Percentiles rank a stretch among this genome's conserved stretches.
phyloP scores from a whole-genome alignment of 129 eudicot genomes.

The Flaveria sonorensis region DNA sequence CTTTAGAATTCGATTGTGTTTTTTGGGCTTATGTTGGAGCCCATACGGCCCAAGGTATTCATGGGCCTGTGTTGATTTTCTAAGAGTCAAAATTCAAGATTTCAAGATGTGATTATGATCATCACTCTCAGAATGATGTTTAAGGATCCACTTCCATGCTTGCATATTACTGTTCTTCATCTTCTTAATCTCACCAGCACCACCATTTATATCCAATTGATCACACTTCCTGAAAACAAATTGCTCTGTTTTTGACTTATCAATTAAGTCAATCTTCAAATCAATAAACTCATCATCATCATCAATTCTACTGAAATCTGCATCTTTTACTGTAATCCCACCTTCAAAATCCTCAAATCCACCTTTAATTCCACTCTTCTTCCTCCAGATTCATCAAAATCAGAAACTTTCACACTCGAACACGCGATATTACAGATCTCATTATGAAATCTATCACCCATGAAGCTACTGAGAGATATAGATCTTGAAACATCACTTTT shows the following conservation, averaged over 20 bases:
- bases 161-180: constrained; percentile 47
- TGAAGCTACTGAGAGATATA: constrained; percentile 77
- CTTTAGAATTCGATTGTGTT: not conserved
- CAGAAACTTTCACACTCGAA: constrained; percentile 68
- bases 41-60: not conserved
- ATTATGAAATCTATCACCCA: constrained; percentile 42
- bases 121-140: constrained; percentile 46
- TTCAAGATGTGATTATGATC: constrained; percentile 36
- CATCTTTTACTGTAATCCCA: constrained; percentile 47
- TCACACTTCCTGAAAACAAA: constrained; percentile 38
- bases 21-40: not conserved
- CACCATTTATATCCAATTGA: constrained; percentile 26
- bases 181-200: constrained; percentile 56
- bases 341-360: constrained; percentile 30
- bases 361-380: constrained; percentile 40
- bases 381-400: constrained; percentile 52
- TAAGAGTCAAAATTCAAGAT: constrained; percentile 37
- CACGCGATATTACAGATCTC: constrained; percentile 33
- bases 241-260: constrained; percentile 45
- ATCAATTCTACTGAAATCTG: constrained; percentile 48
- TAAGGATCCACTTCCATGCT: constrained; percentile 76
- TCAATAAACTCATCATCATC: constrained; percentile 77
- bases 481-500: constrained; percentile 64
- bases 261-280: constrained; percentile 58
- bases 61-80: constrained; percentile 15